phyloP scores from a whole-genome alignment of 306 rosid species.

The Rosa chinensis region DNA sequence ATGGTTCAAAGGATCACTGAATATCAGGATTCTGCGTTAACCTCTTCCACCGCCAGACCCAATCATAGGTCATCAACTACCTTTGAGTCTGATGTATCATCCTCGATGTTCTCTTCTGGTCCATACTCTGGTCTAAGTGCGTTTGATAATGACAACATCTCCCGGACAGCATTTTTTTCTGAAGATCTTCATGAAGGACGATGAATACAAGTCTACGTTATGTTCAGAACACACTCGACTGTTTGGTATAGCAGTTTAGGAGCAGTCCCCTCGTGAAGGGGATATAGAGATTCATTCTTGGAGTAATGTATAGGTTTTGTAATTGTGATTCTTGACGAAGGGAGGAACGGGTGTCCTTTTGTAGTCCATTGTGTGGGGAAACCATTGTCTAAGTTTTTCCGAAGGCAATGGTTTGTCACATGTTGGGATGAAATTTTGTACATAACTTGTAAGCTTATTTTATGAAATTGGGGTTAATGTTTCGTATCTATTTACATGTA shows the following conservation, averaged over 20 bases:
- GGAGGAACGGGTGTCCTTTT: slow-evolving; percentile 20
- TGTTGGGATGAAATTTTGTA: slow-evolving; percentile 57
- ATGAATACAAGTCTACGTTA: slow-evolving; percentile 35
- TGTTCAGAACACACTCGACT: slow-evolving; percentile 18
- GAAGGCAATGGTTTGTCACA: slow-evolving; percentile 33
- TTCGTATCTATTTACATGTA: not conserved
- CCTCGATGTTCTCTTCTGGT: slow-evolving; percentile 94
- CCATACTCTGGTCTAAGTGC: slow-evolving; percentile 84
- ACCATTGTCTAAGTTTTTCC: slow-evolving; percentile 30
- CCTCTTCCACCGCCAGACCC: slow-evolving; percentile 63
- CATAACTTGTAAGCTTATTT: slow-evolving; percentile 19
- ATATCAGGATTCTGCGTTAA: slow-evolving; percentile 49
- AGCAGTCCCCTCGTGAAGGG: slow-evolving; percentile 24
- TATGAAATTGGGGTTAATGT: slow-evolving; percentile 10
- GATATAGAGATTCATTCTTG: slow-evolving; percentile 26
- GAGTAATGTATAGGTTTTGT: slow-evolving; percentile 27
- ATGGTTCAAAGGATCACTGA: slow-evolving; percentile 94
- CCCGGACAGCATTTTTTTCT: slow-evolving; percentile 82
- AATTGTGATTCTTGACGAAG: slow-evolving; percentile 28
- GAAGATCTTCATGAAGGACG: slow-evolving; percentile 99
- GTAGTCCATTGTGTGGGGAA: slow-evolving; percentile 28
- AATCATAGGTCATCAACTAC: slow-evolving; percentile 80
- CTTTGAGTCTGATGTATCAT: slow-evolving; percentile 86
- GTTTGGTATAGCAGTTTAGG: slow-evolving; percentile 16
- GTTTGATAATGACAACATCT: slow-evolving; percentile 73